A percentile compares a stretch with the other conserved stretches of the same genome.
Conservation (phyloP, 1,284 basidiomycete species). For the Cutaneotrichosporon spelunceum region DNA sequence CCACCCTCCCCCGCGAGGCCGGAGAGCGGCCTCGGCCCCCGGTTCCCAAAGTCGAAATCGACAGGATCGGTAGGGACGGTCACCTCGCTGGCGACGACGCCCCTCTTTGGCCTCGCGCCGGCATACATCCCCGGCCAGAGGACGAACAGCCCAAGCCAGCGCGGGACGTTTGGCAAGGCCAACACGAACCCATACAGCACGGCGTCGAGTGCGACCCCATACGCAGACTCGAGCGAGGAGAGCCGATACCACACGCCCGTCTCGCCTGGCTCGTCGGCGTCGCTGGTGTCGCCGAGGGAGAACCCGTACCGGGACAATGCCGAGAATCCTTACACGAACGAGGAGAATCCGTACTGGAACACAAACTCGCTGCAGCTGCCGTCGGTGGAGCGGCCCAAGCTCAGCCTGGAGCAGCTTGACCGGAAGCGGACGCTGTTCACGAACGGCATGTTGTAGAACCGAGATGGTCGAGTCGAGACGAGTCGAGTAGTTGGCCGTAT, state of each 20-base stretch:
- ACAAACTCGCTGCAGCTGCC: background rate
- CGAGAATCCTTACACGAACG: no score
- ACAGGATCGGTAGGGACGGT: background rate
- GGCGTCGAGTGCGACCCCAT: background rate
- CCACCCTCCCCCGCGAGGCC: background rate
- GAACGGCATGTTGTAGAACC: background rate
- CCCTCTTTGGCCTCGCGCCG: constrained; percentile 3
- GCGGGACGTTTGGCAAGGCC: background rate
- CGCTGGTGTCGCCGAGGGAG: no score
- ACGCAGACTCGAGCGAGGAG: background rate
- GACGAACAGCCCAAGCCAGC: background rate
- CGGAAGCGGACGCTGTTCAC: background rate
- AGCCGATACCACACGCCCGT: no score
- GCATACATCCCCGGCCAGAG: background rate
- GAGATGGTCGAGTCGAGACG: no score
- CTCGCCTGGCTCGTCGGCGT: no score
- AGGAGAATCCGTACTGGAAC: background rate
- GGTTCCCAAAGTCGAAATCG: background rate
- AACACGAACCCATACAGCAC: background rate
- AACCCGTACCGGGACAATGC: no score
- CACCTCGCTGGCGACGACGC: background rate
- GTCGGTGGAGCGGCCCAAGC: background rate
- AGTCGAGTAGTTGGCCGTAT: no score
- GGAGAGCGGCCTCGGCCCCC: background rate
- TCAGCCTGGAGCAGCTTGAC: constrained; percentile 5